Percentiles rank a stretch among this genome's conserved stretches.
Evolutionary conservation across 192 early-diverging fungal genomes (phyloP).

Genomic region (Coemansia sp.): DNA sequence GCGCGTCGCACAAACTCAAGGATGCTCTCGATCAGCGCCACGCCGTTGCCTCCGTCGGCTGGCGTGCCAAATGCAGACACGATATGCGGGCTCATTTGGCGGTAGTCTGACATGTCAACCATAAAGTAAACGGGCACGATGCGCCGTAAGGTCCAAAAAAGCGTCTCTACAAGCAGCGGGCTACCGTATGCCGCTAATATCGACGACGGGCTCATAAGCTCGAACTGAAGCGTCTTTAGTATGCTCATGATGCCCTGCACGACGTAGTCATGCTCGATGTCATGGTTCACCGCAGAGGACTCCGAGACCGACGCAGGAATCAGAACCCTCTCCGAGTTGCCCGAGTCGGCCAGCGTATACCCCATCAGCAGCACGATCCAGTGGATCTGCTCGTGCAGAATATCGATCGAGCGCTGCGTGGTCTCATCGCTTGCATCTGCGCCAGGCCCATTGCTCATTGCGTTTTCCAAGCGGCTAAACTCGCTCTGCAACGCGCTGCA

Average conservation of each 20-base stretch:
- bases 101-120: slow-evolving; percentile 38
- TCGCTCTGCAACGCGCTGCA: slow-evolving; percentile 37
- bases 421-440: neutral
- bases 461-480: slow-evolving; percentile 16
- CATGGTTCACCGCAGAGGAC: slow-evolving; percentile 20
- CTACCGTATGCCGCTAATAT: slow-evolving; percentile 26
- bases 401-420: slow-evolving; percentile 37
- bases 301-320: slow-evolving; percentile 32
- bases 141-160: slow-evolving; percentile 46
- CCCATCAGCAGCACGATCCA: slow-evolving; percentile 50
- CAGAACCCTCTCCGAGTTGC: slow-evolving; percentile 44
- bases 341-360: slow-evolving; percentile 38
- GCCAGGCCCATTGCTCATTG: slow-evolving; percentile 2
- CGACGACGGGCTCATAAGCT: slow-evolving; percentile 28
- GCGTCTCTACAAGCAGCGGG: slow-evolving; percentile 45
- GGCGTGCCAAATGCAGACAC: slow-evolving; percentile 32
- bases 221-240: slow-evolving; percentile 40
- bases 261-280: slow-evolving; percentile 23
- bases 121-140: slow-evolving; percentile 46
- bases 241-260: slow-evolving; percentile 43
- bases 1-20: slow-evolving; percentile 27
- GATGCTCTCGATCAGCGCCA: slow-evolving; percentile 22
- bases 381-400: slow-evolving; percentile 48
- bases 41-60: slow-evolving; percentile 27
- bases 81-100: slow-evolving; percentile 18